A percentile compares a stretch with the other conserved stretches of the same genome.
Evolutionary conservation across 129 eudicot species (phyloP).

Genomic region (Chrysanthemum lavandulifolium): DNA sequence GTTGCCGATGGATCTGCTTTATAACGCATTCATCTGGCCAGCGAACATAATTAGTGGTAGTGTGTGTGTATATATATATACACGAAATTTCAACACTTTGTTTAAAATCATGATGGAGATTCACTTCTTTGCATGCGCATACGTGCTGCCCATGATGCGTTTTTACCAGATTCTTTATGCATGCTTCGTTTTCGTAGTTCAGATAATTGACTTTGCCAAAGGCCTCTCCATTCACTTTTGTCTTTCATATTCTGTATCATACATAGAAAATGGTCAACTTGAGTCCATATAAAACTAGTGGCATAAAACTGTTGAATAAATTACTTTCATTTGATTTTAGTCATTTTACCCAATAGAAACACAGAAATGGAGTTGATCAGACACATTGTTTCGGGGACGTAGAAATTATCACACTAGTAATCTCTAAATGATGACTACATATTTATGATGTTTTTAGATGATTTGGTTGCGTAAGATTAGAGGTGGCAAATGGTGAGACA

Average conservation of each 20-base stretch:
- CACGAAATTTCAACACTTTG: conserved; percentile 15
- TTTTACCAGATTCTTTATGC: conserved; percentile 48
- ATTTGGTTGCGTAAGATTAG: background rate
- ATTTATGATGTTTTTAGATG: background rate
- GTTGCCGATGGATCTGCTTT: background rate
- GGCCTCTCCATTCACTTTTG: conserved; percentile 71
- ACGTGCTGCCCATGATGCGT: conserved; percentile 81
- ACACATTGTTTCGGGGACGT: background rate
- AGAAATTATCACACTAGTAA: background rate
- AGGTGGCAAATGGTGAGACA: too few relatives aligned
- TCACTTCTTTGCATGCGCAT: conserved; percentile 64
- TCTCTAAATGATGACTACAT: background rate
- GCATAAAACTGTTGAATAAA: background rate
- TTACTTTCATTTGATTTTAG: background rate
- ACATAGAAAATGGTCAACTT: background rate
- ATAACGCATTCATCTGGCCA: background rate
- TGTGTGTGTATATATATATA: conserved; percentile 19
- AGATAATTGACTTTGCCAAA: conserved; percentile 80
- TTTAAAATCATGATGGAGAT: conserved; percentile 30
- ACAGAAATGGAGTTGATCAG: background rate
- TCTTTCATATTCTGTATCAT: conserved; percentile 49
- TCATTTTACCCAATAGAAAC: background rate
- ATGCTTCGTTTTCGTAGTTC: conserved; percentile 68
- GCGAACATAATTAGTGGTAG: conserved; percentile 1
- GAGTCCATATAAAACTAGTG: conserved; percentile 3